Conservation (phyloP, 257 asterid species). For the Marsdenia floribunda region DNA sequence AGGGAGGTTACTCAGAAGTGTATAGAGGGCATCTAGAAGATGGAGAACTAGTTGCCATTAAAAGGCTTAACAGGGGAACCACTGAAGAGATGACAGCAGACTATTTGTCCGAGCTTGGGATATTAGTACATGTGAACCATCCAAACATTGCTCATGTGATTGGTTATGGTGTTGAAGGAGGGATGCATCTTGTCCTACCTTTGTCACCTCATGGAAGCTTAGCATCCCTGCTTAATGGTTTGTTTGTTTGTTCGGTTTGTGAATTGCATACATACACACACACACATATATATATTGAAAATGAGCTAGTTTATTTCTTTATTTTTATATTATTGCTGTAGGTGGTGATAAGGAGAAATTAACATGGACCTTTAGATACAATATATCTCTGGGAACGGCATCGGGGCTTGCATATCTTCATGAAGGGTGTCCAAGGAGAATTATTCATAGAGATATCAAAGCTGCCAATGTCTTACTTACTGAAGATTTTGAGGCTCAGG, state of each 20-base stretch:
- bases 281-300: too few relatives aligned
- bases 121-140: constrained; percentile 88
- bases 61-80: constrained; percentile 77
- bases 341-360: constrained; percentile 51
- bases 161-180: constrained; percentile 97
- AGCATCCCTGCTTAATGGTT: constrained; percentile 67
- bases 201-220: constrained; percentile 91
- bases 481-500: constrained; percentile 83
- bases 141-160: constrained; percentile 79
- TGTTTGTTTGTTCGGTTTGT: not conserved
- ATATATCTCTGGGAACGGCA: constrained; percentile 73
- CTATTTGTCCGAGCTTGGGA: constrained; percentile 89
- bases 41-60: constrained; percentile 77
- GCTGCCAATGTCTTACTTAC: constrained; percentile 88
- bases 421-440: constrained; percentile 92
- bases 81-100: constrained; percentile 91
- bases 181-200: constrained; percentile 98
- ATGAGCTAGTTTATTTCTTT: too few relatives aligned
- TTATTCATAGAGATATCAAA: constrained; percentile 88
- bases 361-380: constrained; percentile 55
- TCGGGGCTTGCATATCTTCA: constrained; percentile 86
- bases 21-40: constrained; percentile 77
- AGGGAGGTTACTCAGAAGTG: constrained; percentile 94
- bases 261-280: too few relatives aligned
- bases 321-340: constrained; percentile 7